A percentile compares a stretch with the other conserved stretches of the same genome.
These are phyloP conservation scores for Tricholoma sp. DNA, from an alignment of 768 basidiomycete genomes.

Conservation along the genomic window DNA sequence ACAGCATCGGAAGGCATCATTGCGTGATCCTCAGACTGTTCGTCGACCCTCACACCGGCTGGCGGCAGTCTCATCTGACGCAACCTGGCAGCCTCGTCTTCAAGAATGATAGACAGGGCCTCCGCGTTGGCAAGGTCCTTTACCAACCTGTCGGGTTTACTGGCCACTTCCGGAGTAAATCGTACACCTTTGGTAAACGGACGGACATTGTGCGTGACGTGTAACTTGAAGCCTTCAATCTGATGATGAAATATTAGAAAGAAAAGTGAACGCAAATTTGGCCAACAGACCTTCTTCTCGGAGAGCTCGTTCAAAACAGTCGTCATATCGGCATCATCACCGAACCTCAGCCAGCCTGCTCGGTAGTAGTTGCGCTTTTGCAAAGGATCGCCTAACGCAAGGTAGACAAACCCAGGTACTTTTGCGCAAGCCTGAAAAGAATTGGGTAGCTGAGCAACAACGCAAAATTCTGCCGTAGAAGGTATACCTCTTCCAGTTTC, in stretches of 20 bases:
- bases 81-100: conserved; percentile 59
- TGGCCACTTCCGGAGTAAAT: conserved; percentile 77
- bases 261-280: background rate
- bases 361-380: conserved; percentile 94
- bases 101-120: conserved; percentile 65
- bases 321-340: conserved; percentile 79
- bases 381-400: conserved; percentile 87
- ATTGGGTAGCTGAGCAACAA: conserved; percentile 7
- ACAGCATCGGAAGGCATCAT: conserved; percentile 28
- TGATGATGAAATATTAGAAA: conserved; percentile 25
- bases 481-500: conserved; percentile 81
- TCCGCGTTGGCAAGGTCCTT: conserved; percentile 80
- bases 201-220: conserved; percentile 76
- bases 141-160: conserved; percentile 70
- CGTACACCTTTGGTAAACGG: conserved; percentile 77
- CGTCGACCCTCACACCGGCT: conserved; percentile 22
- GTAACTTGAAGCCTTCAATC: conserved; percentile 95
- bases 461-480: conserved; percentile 5
- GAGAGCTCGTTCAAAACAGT: conserved; percentile 66
- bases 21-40: conserved; percentile 22
- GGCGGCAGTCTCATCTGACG: conserved; percentile 37
- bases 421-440: conserved; percentile 63
- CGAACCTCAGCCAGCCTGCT: conserved; percentile 89
- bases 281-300: conserved; percentile 69
- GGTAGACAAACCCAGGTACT: conserved; percentile 78